Evolutionary conservation across 2,329 filamentous ascomycete species (phyloP), one percentile per base, ranked within the genome.

Genomic region (Seiridium cupressi): DNA sequence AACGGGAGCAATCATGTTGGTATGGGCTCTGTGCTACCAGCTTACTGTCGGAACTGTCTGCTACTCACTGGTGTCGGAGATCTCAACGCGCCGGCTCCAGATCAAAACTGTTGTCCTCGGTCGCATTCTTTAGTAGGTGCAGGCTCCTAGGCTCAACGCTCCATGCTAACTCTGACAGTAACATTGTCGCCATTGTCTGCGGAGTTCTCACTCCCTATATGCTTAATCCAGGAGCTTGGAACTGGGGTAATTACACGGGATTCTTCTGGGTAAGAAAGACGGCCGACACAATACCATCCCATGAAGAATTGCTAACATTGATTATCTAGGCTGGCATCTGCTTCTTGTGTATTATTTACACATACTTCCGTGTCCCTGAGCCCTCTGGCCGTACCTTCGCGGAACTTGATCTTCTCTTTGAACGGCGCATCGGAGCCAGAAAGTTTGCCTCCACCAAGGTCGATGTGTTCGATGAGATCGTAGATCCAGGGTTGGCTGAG

Each of bases 91-190:
- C 11, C 85, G 93, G 2, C 82, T 97, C 40, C 90, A 93, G 70
- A 93, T 96, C 79, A 97, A 97, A 80, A 96, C 93, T 0, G 90
- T 96, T 31, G 93, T 95, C 1, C 83, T 97, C 2, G 92, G 90
- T 1, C 89, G 93, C 59, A 91, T 92, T 66, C 78, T 92, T 51
- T 91, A 90, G 82, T 84, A 73, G 74, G 81, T 77, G 32, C 26
- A 32, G 9, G 44, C 18, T 11, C 6, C 49, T 5, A 5, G 7
- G 32, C 13, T 40, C 38, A n/a, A 26, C 13, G 10, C 5, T 34
- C 8, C 3, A 31, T 2, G 9, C 64, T 64, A 51, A 65, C 59
- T 35, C 7, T 55, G 13, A 8, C 63, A 86, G 84, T 80, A 93
- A 95, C 69, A 79, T 96, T 55, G 90, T 93, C 48, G 89, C 85